Base-by-base conservation (phyloP, 2,329 filamentous ascomycete genomes). In the Fusarium temperatum region DNA sequence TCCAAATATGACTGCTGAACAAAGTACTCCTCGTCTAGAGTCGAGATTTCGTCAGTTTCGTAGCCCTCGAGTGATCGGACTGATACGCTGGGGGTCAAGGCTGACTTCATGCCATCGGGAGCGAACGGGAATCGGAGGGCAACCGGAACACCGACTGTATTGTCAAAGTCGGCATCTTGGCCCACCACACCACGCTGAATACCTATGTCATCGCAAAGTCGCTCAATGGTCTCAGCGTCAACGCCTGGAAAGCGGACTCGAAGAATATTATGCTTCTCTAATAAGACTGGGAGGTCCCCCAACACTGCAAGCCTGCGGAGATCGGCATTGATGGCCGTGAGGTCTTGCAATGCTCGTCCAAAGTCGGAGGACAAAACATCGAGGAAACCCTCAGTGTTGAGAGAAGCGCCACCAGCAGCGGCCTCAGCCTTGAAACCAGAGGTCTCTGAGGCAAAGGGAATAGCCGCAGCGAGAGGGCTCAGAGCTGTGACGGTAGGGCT, bases 211-310 rank as follows among this genome's bases (percentile, higher is more conserved):
- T 94, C 90, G 80, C 95, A 98, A 2, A 99, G 87, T 7, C 88
- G 86, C 79, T 97, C 94, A 1, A 98, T 93, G 0, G 93, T 94
- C 22, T 92, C 89, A 2, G 91, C 91, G 78, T 98, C 96, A 70
- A 96, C 95, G 7, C 96, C 96, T 0, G 95, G 95, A 79, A 99
- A 98, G 36, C 95, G 92, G 5, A 98, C 91, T 39, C 95, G 91
- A 8, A 98, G 84, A 1, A 89, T 88, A 5, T 90, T 90, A 39
- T 88, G 85, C 42, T 89, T 88, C 75, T 94, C 90, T 59, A 98
- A 87, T 0, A 90, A 87, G 39, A 98, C 90, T 0, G 96, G 95
- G 26, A 99, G 84, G 79, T 98, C 95, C 3, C 96, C 96, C 3
- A 98, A 82, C 2, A 87, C 84, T 2, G 94, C 89, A 3, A 99